A percentile compares a stretch with the other conserved stretches of the same genome.
Evolutionary conservation across 2,329 filamentous ascomycete species (phyloP).

Genomic region (Onygenales sp.): DNA sequence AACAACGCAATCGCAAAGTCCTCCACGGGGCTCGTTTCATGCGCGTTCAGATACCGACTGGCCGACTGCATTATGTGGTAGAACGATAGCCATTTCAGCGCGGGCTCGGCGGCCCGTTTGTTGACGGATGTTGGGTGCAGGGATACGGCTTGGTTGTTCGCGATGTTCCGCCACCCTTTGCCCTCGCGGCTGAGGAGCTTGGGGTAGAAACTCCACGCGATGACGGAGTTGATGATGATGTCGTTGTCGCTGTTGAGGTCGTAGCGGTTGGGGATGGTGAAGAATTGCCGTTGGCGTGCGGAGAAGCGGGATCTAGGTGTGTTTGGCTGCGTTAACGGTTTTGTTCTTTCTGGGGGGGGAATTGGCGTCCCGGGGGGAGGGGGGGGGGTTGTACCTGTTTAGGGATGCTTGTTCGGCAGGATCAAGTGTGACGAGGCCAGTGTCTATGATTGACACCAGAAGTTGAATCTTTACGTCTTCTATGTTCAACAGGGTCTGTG

Average conservation of each 20-base stretch:
- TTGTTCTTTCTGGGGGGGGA: neutral
- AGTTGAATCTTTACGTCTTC: conserved; percentile 94
- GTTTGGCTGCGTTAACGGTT: neutral
- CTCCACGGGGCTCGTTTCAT: conserved; percentile 73
- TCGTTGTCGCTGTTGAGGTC: conserved; percentile 74
- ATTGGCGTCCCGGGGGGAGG: neutral
- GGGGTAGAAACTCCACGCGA: conserved; percentile 92
- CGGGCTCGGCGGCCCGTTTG: conserved; percentile 42
- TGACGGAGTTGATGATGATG: conserved; percentile 65
- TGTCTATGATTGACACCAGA: conserved; percentile 72
- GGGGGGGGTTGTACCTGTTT: conserved; percentile 41
- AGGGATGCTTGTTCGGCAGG: conserved; percentile 61
- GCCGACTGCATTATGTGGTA: conserved; percentile 95
- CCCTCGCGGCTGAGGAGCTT: conserved; percentile 77
- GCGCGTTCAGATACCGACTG: conserved; percentile 72
- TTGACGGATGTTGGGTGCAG: conserved; percentile 87
- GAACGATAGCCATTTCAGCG: conserved; percentile 75
- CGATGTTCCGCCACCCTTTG: conserved; percentile 81
- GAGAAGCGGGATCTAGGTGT: conserved; percentile 48
- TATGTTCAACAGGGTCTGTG: conserved; percentile 82
- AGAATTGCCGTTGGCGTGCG: conserved; percentile 63
- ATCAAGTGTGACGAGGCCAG: conserved; percentile 69
- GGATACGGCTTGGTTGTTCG: conserved; percentile 84
- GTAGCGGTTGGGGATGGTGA: conserved; percentile 66
- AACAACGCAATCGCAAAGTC: conserved; percentile 75